Evolutionary conservation across 208 protist genomes (phyloP).

Genomic region (Endotrypanum monterogeii): DNA sequence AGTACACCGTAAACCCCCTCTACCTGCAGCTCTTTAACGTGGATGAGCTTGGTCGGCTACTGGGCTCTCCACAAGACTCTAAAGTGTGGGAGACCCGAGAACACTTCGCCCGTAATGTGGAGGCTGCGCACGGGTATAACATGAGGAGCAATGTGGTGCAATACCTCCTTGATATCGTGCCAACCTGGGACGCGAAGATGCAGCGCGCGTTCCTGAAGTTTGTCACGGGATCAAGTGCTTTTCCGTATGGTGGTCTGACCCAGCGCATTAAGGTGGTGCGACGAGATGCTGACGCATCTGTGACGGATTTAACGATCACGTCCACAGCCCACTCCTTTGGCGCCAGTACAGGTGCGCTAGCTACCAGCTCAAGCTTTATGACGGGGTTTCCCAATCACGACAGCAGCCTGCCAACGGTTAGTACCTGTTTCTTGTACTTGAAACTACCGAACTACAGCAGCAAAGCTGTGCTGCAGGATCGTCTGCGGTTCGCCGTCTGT

Average conservation of each 20-base stretch:
- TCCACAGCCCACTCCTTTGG: slow-evolving; percentile 1
- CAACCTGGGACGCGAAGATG: slow-evolving; percentile 44
- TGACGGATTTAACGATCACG: slow-evolving; percentile 7
- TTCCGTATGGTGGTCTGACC: slow-evolving; percentile 61
- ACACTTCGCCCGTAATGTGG: slow-evolving; percentile 46
- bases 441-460: slow-evolving; percentile 94
- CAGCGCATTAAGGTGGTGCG: slow-evolving; percentile 80
- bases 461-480: slow-evolving; percentile 63
- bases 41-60: slow-evolving; percentile 52
- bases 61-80: slow-evolving; percentile 47
- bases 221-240: slow-evolving; percentile 68
- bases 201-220: slow-evolving; percentile 84
- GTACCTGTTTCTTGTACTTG: slow-evolving; percentile 96
- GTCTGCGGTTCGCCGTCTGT: slow-evolving; percentile 65
- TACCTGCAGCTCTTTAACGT: slow-evolving; percentile 66
- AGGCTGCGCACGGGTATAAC: slow-evolving; percentile 69
- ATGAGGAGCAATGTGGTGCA: slow-evolving; percentile 47
- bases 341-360: slow-evolving; percentile 1
- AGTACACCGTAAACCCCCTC: slow-evolving; percentile 42
- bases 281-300: slow-evolving; percentile 33
- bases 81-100: slow-evolving; percentile 62
- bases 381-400: slow-evolving; percentile 13
- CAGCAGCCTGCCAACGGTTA: slow-evolving; percentile 88
- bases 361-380: slow-evolving; percentile 10
- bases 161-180: slow-evolving; percentile 62